These are phyloP conservation scores for Hypocrella siamensis DNA, from an alignment of 2,329 filamentous ascomycete genomes.

Conservation along the genomic window DNA sequence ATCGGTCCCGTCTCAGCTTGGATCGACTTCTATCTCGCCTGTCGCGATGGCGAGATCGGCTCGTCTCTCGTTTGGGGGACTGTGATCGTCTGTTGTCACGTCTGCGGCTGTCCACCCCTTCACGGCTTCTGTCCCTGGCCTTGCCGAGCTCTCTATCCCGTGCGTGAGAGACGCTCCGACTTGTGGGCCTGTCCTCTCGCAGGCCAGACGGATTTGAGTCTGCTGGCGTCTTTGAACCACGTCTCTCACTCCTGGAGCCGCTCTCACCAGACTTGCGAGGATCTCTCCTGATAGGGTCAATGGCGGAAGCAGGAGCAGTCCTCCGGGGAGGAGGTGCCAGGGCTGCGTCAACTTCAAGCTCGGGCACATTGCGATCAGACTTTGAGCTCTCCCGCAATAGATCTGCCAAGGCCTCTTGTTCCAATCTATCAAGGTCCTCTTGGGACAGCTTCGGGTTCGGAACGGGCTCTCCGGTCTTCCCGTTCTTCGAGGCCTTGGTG, in stretches of 20 bases:
- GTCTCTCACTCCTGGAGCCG: slow-evolving; percentile 16
- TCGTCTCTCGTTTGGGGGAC: slow-evolving; percentile 20
- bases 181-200: slow-evolving; percentile 15
- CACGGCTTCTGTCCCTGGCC: slow-evolving; percentile 14
- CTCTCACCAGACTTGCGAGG: slow-evolving; percentile 21
- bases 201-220: slow-evolving; percentile 10
- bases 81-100: slow-evolving; percentile 22
- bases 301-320: slow-evolving; percentile 38
- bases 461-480: slow-evolving; percentile 20
- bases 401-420: slow-evolving; percentile 41
- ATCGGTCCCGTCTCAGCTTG: slow-evolving; percentile 20
- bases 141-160: slow-evolving; percentile 11
- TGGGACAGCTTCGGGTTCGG: slow-evolving; percentile 36
- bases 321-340: slow-evolving; percentile 39
- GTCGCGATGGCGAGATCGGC: slow-evolving; percentile 15
- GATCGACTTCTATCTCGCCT: slow-evolving; percentile 22
- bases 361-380: slow-evolving; percentile 29
- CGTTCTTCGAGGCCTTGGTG: slow-evolving; percentile 13
- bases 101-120: slow-evolving; percentile 14
- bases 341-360: slow-evolving; percentile 39
- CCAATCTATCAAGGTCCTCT: slow-evolving; percentile 40
- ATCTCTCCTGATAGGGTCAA: slow-evolving; percentile 36
- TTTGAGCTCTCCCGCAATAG: slow-evolving; percentile 43
- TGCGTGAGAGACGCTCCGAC: slow-evolving; percentile 17
- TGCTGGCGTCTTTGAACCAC: slow-evolving; percentile 13